Conservation (phyloP, 1,284 basidiomycete species). For the Neonothopanus nambi region DNA sequence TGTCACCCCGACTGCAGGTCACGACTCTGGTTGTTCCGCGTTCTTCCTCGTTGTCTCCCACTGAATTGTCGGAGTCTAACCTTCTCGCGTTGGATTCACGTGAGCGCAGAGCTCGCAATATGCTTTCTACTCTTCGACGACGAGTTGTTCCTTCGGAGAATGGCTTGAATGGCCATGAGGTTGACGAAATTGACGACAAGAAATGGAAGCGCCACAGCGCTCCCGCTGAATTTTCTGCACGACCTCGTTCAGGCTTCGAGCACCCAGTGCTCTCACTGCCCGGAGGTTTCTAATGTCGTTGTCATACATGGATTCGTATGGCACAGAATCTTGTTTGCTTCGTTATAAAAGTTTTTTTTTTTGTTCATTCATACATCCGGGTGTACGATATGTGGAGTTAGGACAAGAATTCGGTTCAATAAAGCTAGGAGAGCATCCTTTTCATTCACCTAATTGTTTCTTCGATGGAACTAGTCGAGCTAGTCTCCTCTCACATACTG, state of each 20-base stretch:
- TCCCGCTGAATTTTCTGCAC: conserved; percentile 44
- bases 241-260: conserved; percentile 43
- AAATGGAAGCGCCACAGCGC: conserved; percentile 49
- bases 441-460: too few species aligned
- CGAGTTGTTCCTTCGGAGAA: conserved; percentile 43
- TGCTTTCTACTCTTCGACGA: conserved; percentile 63
- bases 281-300: conserved; percentile 42
- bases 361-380: background rate
- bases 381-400: too few species aligned
- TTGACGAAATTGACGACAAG: conserved; percentile 30
- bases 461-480: too few species aligned
- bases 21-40: conserved; percentile 52
- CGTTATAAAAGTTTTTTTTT: conserved; percentile 7
- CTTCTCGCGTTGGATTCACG: conserved; percentile 51
- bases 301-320: background rate
- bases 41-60: conserved; percentile 41
- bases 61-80: conserved; percentile 54
- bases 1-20: conserved; percentile 45
- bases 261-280: conserved; percentile 47
- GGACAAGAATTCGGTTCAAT: too few species aligned
- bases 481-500: background rate
- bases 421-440: too few species aligned
- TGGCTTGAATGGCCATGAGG: conserved; percentile 18
- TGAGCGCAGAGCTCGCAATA: conserved; percentile 54
- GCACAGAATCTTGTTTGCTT: conserved; percentile 3